Conservation (phyloP, 805 yeast species). For the Candida wancherniae region DNA sequence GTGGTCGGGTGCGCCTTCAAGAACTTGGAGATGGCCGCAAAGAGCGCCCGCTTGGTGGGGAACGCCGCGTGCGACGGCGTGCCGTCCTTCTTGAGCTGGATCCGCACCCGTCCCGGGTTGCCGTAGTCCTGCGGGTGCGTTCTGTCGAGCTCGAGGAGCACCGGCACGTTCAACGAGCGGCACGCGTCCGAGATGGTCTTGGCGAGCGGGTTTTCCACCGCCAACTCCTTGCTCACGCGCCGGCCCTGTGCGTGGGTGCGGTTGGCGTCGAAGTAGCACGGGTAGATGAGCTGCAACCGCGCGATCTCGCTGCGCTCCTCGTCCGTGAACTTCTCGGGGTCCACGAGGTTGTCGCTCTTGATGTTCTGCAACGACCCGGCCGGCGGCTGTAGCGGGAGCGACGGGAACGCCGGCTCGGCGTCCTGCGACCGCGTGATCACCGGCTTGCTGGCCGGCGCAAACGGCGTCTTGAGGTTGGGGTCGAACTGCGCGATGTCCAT, state of each 20-base stretch:
- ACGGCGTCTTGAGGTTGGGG: slow-evolving; percentile 56
- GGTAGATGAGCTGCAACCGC: slow-evolving; percentile 73
- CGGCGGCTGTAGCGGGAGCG: too few species aligned
- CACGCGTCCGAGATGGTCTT: slow-evolving; percentile 75
- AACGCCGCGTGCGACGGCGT: slow-evolving; percentile 40
- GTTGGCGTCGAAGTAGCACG: slow-evolving; percentile 83
- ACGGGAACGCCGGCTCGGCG: slow-evolving; percentile 16
- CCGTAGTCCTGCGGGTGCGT: slow-evolving; percentile 96
- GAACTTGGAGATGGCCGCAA: slow-evolving; percentile 56
- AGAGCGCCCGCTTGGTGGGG: slow-evolving; percentile 56
- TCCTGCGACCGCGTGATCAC: slow-evolving; percentile 60
- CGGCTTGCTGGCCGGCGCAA: slow-evolving; percentile 62
- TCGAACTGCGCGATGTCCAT: slow-evolving; percentile 92
- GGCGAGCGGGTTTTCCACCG: slow-evolving; percentile 86
- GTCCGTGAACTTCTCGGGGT: slow-evolving; percentile 14
- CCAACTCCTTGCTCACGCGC: slow-evolving; percentile 61
- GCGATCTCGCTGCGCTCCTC: slow-evolving; percentile 58
- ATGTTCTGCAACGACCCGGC: background rate
- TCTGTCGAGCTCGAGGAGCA: slow-evolving; percentile 71
- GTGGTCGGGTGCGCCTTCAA: slow-evolving; percentile 67
- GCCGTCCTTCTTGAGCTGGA: slow-evolving; percentile 47
- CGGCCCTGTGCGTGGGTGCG: slow-evolving; percentile 80
- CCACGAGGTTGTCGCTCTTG: slow-evolving; percentile 10
- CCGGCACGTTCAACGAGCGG: slow-evolving; percentile 34
- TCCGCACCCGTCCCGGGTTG: slow-evolving; percentile 93